A percentile compares a stretch with the other conserved stretches of the same genome.
Conservation (phyloP, 345 rosid species). For the Gossypium ekmanianum region DNA sequence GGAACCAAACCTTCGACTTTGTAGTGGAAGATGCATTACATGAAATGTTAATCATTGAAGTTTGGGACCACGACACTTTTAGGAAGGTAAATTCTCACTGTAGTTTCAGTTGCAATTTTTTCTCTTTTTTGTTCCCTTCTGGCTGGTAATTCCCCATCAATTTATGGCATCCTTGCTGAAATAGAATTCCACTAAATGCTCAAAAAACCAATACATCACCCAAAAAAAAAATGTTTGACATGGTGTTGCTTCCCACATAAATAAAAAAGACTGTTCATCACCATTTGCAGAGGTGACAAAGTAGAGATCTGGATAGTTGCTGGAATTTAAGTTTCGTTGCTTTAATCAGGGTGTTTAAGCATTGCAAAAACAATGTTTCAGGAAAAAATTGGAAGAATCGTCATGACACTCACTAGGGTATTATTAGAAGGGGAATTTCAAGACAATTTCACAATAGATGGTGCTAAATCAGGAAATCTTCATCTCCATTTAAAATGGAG, state of each 20-base stretch:
- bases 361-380: constrained; percentile 25
- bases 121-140: background rate
- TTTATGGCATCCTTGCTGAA: background rate
- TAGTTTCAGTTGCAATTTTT: background rate
- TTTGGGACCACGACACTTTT: constrained; percentile 84
- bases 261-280: background rate
- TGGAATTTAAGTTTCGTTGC: background rate
- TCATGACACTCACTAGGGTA: constrained; percentile 82
- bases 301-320: background rate
- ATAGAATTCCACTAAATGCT: no score
- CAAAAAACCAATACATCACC: no score
- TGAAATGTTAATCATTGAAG: constrained; percentile 68
- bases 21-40: constrained; percentile 92
- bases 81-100: constrained; percentile 51
- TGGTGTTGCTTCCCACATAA: background rate
- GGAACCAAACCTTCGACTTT: constrained; percentile 94
- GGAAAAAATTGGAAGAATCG: constrained; percentile 76
- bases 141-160: background rate
- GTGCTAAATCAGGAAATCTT: constrained; percentile 68
- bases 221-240: background rate
- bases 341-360: background rate
- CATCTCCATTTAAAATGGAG: constrained; percentile 69
- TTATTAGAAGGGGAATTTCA: constrained; percentile 73
- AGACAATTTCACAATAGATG: constrained; percentile 52
- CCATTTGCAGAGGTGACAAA: background rate